These are phyloP conservation scores for Rhododendron molle DNA, from an alignment of 148 eudicot species.

Conservation along the genomic window DNA sequence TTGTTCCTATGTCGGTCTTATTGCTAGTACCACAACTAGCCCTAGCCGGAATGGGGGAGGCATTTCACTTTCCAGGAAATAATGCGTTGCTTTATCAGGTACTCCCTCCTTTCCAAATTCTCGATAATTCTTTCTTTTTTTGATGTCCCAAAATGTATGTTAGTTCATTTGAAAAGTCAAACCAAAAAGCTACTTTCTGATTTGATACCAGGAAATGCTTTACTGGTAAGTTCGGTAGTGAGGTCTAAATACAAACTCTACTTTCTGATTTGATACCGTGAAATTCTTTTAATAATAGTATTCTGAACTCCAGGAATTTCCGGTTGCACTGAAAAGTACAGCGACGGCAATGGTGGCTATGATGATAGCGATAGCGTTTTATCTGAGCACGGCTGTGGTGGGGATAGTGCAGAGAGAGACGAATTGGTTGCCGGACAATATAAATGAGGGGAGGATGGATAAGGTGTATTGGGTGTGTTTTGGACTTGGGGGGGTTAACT, in stretches of 20 bases:
- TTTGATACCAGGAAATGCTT: no score
- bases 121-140: no score
- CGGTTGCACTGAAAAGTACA: constrained; percentile 24
- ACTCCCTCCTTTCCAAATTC: no score
- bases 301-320: constrained; percentile 29
- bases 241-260: not conserved
- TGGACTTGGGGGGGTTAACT: constrained; percentile 25
- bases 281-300: not conserved
- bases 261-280: not conserved
- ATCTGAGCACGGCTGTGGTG: constrained; percentile 29
- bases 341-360: constrained; percentile 33
- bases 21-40: constrained; percentile 43
- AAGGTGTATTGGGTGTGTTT: constrained; percentile 31
- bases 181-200: no score
- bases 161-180: no score
- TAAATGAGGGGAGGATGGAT: constrained; percentile 36
- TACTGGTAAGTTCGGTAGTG: not conserved
- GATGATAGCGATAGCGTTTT: constrained; percentile 25
- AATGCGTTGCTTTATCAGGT: constrained; percentile 18
- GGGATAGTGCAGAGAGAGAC: constrained; percentile 20
- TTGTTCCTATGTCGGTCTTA: constrained; percentile 21
- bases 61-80: constrained; percentile 47
- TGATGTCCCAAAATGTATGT: no score
- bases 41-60: constrained; percentile 40
- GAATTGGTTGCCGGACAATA: constrained; percentile 31